A percentile compares a stretch with the other conserved stretches of the same genome.
phyloP scores from a whole-genome alignment of 1,284 basidiomycete species.

The Marasmius oreades region DNA sequence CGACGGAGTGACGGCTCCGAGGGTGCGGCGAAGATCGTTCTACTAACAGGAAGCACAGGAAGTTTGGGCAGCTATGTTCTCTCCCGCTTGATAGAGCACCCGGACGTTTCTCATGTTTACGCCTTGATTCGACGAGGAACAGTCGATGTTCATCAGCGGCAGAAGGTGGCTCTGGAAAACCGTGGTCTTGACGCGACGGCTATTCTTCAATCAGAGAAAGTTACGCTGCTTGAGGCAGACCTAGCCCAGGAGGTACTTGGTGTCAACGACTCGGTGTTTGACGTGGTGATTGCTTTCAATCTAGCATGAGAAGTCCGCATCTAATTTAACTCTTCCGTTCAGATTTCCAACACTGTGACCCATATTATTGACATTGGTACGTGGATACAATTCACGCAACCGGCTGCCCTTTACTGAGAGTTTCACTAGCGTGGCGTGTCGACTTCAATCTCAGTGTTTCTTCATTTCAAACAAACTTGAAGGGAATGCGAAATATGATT shows the following conservation, averaged over 20 bases:
- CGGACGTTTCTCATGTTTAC: conserved; percentile 20
- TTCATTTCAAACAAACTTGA: conserved; percentile 32
- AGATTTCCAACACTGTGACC: background rate
- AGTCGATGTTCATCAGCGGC: conserved; percentile 22
- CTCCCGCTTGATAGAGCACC: conserved; percentile 19
- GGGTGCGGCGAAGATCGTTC: conserved; percentile 5
- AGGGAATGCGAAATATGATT: conserved; percentile 31
- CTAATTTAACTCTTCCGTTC: background rate
- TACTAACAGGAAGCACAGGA: conserved; percentile 34
- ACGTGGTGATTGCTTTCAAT: too few species aligned
- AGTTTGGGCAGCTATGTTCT: conserved; percentile 28
- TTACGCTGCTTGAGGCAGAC: too few species aligned
- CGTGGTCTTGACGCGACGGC: too few species aligned
- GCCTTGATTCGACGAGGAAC: conserved; percentile 21
- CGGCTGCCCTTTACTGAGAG: background rate
- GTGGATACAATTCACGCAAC: background rate
- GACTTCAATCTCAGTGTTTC: conserved; percentile 34
- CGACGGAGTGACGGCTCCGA: background rate
- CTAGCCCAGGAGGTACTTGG: too few species aligned
- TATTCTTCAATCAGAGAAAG: too few species aligned
- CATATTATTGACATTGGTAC: conserved; percentile 17
- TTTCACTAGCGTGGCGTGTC: conserved; percentile 35
- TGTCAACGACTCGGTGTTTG: too few species aligned
- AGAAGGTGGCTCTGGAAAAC: conserved; percentile 23
- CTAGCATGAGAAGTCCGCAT: too few species aligned